Conservation (phyloP, 176 grass and related monocot species). For the Microstegium vimineum region DNA sequence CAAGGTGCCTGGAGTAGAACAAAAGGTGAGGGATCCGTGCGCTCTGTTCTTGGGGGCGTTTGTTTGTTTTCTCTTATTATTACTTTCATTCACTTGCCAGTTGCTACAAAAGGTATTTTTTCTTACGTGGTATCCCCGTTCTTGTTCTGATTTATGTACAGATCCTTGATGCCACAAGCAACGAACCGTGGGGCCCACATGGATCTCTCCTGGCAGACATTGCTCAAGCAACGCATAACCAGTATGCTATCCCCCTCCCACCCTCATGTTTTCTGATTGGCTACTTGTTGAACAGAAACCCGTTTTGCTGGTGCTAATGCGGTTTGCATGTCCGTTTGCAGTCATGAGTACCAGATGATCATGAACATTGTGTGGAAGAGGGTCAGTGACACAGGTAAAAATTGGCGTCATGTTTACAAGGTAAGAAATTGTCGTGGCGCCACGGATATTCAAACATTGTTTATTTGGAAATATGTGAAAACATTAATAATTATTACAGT, state of each 20-base stretch:
- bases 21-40: slow-evolving; percentile 63
- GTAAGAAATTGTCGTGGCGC: slow-evolving; percentile 15
- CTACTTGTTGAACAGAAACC: background rate
- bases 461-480: background rate
- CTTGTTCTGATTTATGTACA: slow-evolving; percentile 16
- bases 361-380: slow-evolving; percentile 99
- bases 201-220: slow-evolving; percentile 91
- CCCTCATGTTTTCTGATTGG: background rate
- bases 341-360: slow-evolving; percentile 95
- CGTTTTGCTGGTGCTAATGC: background rate
- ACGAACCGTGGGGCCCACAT: slow-evolving; percentile 96
- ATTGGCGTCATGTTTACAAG: slow-evolving; percentile 99
- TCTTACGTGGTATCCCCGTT: background rate
- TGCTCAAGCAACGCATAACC: slow-evolving; percentile 69
- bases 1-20: slow-evolving; percentile 82
- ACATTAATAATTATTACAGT: background rate
- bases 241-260: slow-evolving; percentile 43
- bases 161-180: slow-evolving; percentile 98
- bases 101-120: background rate
- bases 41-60: background rate
- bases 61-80: background rate
- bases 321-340: slow-evolving; percentile 34
- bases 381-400: slow-evolving; percentile 95
- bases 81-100: background rate
- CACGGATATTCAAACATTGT: background rate